These are phyloP conservation scores for Mercurialis annua DNA, from an alignment of 345 rosid genomes.

Conservation along the genomic window DNA sequence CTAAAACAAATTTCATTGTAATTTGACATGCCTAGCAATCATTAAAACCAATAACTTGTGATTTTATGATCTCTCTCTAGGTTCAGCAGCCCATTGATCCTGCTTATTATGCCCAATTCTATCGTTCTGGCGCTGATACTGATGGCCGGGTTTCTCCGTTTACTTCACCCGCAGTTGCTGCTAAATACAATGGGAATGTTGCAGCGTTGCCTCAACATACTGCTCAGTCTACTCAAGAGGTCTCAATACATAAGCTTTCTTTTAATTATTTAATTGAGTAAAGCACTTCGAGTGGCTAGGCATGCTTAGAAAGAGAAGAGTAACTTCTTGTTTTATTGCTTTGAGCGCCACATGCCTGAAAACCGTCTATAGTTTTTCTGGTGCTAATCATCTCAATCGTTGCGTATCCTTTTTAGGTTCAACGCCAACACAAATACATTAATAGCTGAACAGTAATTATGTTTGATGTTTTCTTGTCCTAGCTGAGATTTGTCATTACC, in stretches of 20 bases:
- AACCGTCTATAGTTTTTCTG: not conserved
- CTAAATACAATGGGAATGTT: constrained; percentile 78
- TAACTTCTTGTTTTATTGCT: not conserved
- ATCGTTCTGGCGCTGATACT: constrained; percentile 58
- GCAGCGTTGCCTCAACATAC: constrained; percentile 66
- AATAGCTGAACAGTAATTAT: not conserved
- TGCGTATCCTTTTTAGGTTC: not conserved
- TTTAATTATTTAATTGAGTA: constrained; percentile 2
- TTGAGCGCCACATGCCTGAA: not conserved
- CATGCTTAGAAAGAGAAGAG: not conserved
- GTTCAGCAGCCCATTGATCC: constrained; percentile 83
- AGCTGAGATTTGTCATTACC: not conserved
- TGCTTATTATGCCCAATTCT: constrained; percentile 75
- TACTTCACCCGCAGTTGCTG: constrained; percentile 57
- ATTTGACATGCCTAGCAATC: not conserved
- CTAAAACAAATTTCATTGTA: not conserved
- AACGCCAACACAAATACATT: not conserved
- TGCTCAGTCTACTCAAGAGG: constrained; percentile 85
- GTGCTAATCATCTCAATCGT: not conserved
- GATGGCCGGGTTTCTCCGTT: constrained; percentile 88
- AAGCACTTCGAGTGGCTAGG: not conserved
- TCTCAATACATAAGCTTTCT: constrained; percentile 28
- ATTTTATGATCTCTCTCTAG: constrained; percentile 37
- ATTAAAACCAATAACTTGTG: constrained; percentile 18
- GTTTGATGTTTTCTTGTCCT: not conserved